Evolutionary conservation across 768 basidiomycete genomes (phyloP), one percentile per base, ranked within the genome.

Genomic region (Lentinula sp.): DNA sequence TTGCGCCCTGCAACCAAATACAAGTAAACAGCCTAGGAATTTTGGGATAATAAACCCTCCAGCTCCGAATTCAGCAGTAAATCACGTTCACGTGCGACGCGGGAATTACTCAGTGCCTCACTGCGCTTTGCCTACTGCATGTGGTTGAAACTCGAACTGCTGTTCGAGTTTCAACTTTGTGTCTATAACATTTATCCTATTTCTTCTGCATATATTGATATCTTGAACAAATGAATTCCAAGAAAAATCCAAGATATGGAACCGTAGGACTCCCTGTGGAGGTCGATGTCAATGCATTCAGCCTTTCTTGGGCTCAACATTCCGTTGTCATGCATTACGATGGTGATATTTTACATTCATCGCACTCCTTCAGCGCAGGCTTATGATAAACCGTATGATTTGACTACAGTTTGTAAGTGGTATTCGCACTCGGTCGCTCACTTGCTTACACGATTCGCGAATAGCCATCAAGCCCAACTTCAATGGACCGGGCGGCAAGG

Each of bases 251-350:
- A 40, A 56, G 57, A 59, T 50, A 49, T 21, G 48, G 49, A 5
- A 53, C 16, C n/a, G 40, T 23, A 18, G 51, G 59, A 35, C 23
- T 0, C 28, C 49, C 6, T 13, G 11, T 53, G 21, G 31, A 31
- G 5, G 69, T 63, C 8, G 51, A 51, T 1, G 66, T 66, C 5
- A 70, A 70, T 57, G 68, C 70, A 23, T 70, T 67, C 32, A 61
- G 63, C 31, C 37, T 70, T 31, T 61, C 43, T 8, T 70, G 70
- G 70, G 48, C 51, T 1, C 34, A 53, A 11, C 61, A 60, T 2
- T 65, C 66, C 0, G 56, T 58, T 16, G 67, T 70, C 0, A 64
- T 61, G 18, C 70, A 69, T n/a, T 70, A 70, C 23, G 70, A 70
- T 45, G 67, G 70, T 70, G 62, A 54, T 28, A 62, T 60, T 21